Conservation (phyloP, 345 rosid species). For the Aquilaria malaccensis region DNA sequence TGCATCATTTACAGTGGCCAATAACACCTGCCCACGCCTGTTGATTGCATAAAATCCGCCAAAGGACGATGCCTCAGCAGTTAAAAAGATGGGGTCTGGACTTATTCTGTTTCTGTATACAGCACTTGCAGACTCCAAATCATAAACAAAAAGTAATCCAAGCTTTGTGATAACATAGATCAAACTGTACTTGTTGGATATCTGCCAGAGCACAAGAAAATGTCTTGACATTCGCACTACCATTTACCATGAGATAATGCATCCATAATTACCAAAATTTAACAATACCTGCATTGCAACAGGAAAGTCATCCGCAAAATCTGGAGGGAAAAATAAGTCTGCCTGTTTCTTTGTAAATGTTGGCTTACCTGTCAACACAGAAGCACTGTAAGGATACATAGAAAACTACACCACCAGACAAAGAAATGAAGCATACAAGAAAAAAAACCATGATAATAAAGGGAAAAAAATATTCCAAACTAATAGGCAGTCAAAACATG, state of each 20-base stretch:
- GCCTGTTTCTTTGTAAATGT: conserved; percentile 91
- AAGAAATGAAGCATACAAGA: not conserved
- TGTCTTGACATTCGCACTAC: not conserved
- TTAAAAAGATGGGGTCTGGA: conserved; percentile 95
- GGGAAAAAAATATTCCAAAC: not conserved
- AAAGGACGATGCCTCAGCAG: conserved; percentile 73
- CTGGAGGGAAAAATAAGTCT: conserved; percentile 95
- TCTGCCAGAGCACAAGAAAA: conserved; percentile 39
- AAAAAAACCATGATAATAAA: not conserved
- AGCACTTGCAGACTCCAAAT: conserved; percentile 92
- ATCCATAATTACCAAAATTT: conserved; percentile 9
- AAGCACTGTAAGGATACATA: not conserved
- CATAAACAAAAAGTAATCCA: conserved; percentile 90
- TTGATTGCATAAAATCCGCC: conserved; percentile 95
- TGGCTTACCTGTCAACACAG: conserved; percentile 58
- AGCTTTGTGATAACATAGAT: conserved; percentile 91
- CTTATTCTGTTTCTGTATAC: conserved; percentile 92
- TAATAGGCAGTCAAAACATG: not conserved
- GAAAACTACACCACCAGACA: not conserved
- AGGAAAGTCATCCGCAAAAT: conserved; percentile 95
- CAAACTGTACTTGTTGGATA: conserved; percentile 85
- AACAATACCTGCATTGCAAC: conserved; percentile 85
- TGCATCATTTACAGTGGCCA: conserved; percentile 89
- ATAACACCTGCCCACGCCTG: conserved; percentile 73
- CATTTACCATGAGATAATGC: not conserved